Percentiles rank a stretch among this genome's conserved stretches.
phyloP scores from a whole-genome alignment of 2,329 filamentous ascomycete genomes.

The Clarireedia sp. region DNA sequence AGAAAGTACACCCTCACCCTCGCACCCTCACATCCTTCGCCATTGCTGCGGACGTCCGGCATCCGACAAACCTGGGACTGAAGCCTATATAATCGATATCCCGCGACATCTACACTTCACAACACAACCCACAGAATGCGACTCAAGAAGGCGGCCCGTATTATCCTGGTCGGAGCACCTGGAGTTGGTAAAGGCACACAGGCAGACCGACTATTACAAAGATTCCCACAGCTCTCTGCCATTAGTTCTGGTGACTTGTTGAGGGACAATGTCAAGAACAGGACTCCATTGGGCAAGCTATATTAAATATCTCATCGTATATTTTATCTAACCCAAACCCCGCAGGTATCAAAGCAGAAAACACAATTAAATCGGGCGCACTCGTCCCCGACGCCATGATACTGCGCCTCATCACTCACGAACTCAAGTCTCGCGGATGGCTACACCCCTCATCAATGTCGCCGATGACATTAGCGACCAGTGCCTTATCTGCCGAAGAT shows the following conservation, averaged over 20 bases:
- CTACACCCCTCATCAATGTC: slow-evolving; percentile 44
- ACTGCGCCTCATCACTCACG: slow-evolving; percentile 82
- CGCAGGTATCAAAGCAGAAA: slow-evolving; percentile 81
- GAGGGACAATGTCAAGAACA: slow-evolving; percentile 82
- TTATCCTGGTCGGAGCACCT: slow-evolving; percentile 93
- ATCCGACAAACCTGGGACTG: too few relatives aligned
- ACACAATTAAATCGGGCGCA: slow-evolving; percentile 76
- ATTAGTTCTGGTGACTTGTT: slow-evolving; percentile 93
- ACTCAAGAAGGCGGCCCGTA: slow-evolving; percentile 73
- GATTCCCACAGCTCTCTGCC: slow-evolving; percentile 80
- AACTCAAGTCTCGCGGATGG: slow-evolving; percentile 82
- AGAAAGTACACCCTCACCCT: too few relatives aligned
- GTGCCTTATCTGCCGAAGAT: slow-evolving; percentile 24
- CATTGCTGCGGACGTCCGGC: slow-evolving; percentile 2
- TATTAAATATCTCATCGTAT: neutral
- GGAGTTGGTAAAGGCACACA: slow-evolving; percentile 91
- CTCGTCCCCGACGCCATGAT: slow-evolving; percentile 92
- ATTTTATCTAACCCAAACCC: neutral
- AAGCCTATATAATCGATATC: neutral
- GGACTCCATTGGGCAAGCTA: slow-evolving; percentile 69
- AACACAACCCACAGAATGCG: slow-evolving; percentile 40
- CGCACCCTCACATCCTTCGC: too few relatives aligned
- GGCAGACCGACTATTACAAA: slow-evolving; percentile 75
- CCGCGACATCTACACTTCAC: neutral
- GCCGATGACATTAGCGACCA: slow-evolving; percentile 24